These are phyloP conservation scores for Bondarzewia mesenterica DNA, from an alignment of 1,284 basidiomycete genomes.

Conservation along the genomic window DNA sequence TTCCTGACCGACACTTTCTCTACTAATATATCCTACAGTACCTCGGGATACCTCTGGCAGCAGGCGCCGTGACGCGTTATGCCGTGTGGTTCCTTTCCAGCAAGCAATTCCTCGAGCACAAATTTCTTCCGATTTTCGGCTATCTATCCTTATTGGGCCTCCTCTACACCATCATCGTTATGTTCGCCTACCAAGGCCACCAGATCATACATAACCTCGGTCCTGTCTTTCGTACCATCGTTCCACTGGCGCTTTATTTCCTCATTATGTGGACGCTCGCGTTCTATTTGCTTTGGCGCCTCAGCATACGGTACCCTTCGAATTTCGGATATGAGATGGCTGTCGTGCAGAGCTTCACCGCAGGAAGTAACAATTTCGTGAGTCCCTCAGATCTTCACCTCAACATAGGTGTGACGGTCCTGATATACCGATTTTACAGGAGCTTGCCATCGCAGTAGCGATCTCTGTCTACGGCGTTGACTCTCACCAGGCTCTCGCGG, in stretches of 20 bases:
- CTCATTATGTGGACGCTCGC: slow-evolving; percentile 67
- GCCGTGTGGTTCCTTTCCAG: slow-evolving; percentile 41
- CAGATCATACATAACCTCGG: slow-evolving; percentile 62
- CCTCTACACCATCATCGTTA: slow-evolving; percentile 69
- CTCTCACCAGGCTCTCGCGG: slow-evolving; percentile 70
- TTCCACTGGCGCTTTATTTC: slow-evolving; percentile 78
- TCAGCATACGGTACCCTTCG: slow-evolving; percentile 23
- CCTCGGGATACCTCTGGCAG: slow-evolving; percentile 62
- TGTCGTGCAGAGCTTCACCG: slow-evolving; percentile 59
- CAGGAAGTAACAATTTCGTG: slow-evolving; percentile 49
- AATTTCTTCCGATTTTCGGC: slow-evolving; percentile 64
- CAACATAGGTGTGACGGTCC: no score
- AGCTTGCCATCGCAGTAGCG: slow-evolving; percentile 79
- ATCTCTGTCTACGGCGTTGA: slow-evolving; percentile 73
- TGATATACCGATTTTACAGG: slow-evolving; percentile 26
- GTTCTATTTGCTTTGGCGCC: slow-evolving; percentile 48
- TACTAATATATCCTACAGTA: slow-evolving; percentile 34
- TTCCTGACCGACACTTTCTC: neutral
- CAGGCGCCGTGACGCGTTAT: slow-evolving; percentile 65
- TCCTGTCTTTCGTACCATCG: slow-evolving; percentile 70
- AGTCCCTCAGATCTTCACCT: slow-evolving; percentile 12
- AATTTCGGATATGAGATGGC: slow-evolving; percentile 56
- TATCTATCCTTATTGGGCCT: slow-evolving; percentile 69
- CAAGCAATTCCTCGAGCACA: slow-evolving; percentile 39
- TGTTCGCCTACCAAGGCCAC: slow-evolving; percentile 66